phyloP scores from a whole-genome alignment of 2,329 filamentous ascomycete species.

The Coniosporium tulheliwenetii region DNA sequence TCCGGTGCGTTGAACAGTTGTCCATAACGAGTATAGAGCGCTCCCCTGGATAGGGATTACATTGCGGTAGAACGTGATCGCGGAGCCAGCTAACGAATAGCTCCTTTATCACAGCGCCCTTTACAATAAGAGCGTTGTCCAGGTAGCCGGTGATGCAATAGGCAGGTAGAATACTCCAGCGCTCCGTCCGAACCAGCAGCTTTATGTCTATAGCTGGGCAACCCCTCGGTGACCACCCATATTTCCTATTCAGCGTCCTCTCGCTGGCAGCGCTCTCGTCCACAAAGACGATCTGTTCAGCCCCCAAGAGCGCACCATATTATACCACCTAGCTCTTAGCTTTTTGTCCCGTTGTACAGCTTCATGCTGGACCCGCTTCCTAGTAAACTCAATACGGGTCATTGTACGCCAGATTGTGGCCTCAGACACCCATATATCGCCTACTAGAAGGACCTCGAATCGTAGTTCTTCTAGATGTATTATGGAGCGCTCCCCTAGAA shows the following conservation, averaged over 20 bases:
- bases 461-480: too few species aligned
- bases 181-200: not conserved
- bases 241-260: slow-evolving; percentile 1
- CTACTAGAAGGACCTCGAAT: too few species aligned
- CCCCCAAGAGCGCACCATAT: too few species aligned
- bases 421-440: too few species aligned
- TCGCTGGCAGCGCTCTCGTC: slow-evolving; percentile 3
- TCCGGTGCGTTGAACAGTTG: slow-evolving; percentile 2
- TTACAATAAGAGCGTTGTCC: not conserved
- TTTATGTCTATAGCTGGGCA: not conserved
- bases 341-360: too few species aligned
- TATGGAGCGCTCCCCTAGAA: too few species aligned
- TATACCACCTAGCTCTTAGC: too few species aligned
- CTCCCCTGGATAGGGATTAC: slow-evolving; percentile 1
- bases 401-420: too few species aligned
- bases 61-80: slow-evolving; percentile 1
- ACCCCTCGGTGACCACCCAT: slow-evolving; percentile 1
- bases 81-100: slow-evolving; percentile 2
- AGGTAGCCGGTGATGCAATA: slow-evolving; percentile 3
- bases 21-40: slow-evolving; percentile 3
- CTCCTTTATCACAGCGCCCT: slow-evolving; percentile 1
- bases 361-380: too few species aligned
- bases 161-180: slow-evolving; percentile 2
- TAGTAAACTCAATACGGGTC: too few species aligned
- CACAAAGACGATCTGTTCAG: slow-evolving; percentile 2